Base-by-base conservation (phyloP, 768 basidiomycete genomes). In the Macrolepiota dolichaula region DNA sequence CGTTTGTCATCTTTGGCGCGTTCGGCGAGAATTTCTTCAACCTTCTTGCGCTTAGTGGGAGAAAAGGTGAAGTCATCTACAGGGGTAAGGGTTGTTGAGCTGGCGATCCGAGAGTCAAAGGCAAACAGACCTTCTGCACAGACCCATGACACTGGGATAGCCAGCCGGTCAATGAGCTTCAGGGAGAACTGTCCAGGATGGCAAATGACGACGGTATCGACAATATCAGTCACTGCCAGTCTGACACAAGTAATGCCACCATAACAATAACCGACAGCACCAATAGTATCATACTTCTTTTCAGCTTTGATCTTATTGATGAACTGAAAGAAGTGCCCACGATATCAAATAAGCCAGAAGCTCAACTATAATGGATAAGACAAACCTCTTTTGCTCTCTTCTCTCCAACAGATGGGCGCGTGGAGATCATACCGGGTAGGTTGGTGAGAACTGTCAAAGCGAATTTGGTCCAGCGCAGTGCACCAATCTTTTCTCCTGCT, bases 181-280 rank as follows among this genome's bases (percentile, higher is more conserved):
- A 76, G 49, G 3, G 71, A 70, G 53, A 77, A 71, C 4, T 55
- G 60, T 0, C 73, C 76, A 7, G 81, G 80, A 65, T 83, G 80
- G 32, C 70, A 74, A 22, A 81, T 70, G 15, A 81, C 75, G 5
- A 77, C 66, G 51, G 73, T 77, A 51, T 80, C 62, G 3, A 81
- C 65, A 7, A 73, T 66, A 40, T 67, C 72, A 1, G 74, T 76
- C 5, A 70, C 62, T 0, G 74, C 79, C 9, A 81, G 61, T 5
- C 77, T 72, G 49, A 79, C 70, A 15, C 71, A 73, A 0, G 71
- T 68, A 9, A 74, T 56, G 24, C 80, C 80, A 1, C 80, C 80
- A 51, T 70, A 80, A 57, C 80, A 81, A 59, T 79, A 81, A 9
- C 80, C 77, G 3, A 77, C 71, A 22, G 72, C 73, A 7, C 79